Conservation (phyloP, 768 basidiomycete species). For the Boletus pseudo-olivaceus region DNA sequence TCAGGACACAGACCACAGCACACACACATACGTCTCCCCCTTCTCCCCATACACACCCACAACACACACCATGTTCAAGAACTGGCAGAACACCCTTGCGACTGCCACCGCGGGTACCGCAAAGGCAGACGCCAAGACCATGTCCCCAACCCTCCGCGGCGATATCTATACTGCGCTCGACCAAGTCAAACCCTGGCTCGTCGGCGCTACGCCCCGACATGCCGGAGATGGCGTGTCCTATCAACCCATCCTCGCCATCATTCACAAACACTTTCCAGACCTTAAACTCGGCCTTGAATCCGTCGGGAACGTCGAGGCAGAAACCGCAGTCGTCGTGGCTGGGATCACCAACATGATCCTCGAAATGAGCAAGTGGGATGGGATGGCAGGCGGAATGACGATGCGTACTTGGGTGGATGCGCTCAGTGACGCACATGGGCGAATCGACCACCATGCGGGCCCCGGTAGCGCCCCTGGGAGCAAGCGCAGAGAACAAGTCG, state of each 20-base stretch:
- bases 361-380: constrained; percentile 55
- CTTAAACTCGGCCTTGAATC: constrained; percentile 44
- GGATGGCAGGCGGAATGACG: constrained; percentile 53
- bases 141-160: constrained; percentile 47
- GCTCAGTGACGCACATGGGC: constrained; percentile 42
- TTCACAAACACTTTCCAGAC: constrained; percentile 51
- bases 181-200: constrained; percentile 44
- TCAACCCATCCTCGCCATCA: constrained; percentile 38
- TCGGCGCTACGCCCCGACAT: constrained; percentile 38
- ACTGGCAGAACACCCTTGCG: constrained; percentile 40
- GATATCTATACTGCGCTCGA: constrained; percentile 52
- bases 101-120: constrained; percentile 20
- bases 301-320: constrained; percentile 45
- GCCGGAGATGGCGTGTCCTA: constrained; percentile 56
- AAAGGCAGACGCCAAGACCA: constrained; percentile 32
- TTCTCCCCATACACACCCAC: background rate
- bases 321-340: constrained; percentile 47
- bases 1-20: background rate
- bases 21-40: background rate
- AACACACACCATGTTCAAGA: constrained; percentile 41
- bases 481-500: constrained; percentile 40
- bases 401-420: constrained; percentile 53
- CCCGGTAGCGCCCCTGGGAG: constrained; percentile 8
- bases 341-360: constrained; percentile 53
- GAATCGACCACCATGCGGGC: constrained; percentile 11